These are phyloP conservation scores for Mrakia frigida DNA, from an alignment of 768 basidiomycete species.

Conservation along the genomic window DNA sequence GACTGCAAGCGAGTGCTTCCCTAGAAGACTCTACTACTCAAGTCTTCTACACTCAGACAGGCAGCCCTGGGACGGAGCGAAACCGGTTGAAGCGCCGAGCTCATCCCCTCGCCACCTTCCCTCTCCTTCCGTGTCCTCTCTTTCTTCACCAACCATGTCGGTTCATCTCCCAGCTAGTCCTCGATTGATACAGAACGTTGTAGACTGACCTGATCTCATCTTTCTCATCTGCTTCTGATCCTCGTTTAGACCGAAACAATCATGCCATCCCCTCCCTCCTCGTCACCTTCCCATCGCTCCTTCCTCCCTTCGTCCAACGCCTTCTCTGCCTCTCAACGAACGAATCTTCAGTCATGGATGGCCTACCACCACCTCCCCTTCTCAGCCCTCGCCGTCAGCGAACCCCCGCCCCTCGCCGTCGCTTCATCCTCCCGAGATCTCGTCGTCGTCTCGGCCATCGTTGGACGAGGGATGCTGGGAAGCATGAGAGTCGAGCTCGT, in stretches of 20 bases:
- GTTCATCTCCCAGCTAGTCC: too few relatives aligned
- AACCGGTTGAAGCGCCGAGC: background rate
- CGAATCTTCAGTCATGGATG: background rate
- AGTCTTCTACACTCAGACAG: too few relatives aligned
- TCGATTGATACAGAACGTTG: too few relatives aligned
- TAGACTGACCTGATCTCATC: too few relatives aligned
- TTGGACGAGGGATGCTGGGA: conserved; percentile 3
- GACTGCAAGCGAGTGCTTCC: too few relatives aligned
- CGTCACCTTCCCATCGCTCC: background rate
- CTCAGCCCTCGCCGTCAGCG: conserved; percentile 3
- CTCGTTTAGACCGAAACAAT: background rate
- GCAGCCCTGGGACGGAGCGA: too few relatives aligned
- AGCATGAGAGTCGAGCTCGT: background rate
- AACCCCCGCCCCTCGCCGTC: background rate
- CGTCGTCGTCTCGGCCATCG: conserved; percentile 11
- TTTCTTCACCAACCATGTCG: background rate
- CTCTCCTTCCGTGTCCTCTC: background rate
- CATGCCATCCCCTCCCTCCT: conserved; percentile 5
- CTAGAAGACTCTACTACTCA: too few relatives aligned
- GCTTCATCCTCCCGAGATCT: background rate
- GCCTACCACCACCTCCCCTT: conserved; percentile 5
- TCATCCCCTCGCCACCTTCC: background rate
- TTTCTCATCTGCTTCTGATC: background rate
- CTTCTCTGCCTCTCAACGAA: background rate
- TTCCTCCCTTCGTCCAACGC: background rate